Percentiles rank a stretch among this genome's conserved stretches.
Evolutionary conservation across 2,329 filamentous ascomycete genomes (phyloP).

Genomic region (Venturia carpophila): DNA sequence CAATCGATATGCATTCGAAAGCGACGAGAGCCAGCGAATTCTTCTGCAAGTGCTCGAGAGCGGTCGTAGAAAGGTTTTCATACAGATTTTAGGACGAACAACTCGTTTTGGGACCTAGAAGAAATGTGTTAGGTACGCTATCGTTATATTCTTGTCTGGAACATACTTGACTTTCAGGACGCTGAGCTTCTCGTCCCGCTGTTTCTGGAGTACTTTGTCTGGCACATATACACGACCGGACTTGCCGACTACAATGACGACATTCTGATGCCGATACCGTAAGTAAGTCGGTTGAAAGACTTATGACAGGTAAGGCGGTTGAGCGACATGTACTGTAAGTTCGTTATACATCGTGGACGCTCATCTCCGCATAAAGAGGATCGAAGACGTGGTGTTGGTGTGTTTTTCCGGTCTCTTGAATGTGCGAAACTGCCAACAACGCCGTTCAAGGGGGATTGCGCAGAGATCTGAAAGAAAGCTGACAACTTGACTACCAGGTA

Average conservation of each 20-base stretch:
- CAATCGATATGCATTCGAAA: slow-evolving; percentile 34
- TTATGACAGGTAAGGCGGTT: slow-evolving; percentile 22
- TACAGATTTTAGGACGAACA: slow-evolving; percentile 31
- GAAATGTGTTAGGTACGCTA: slow-evolving; percentile 20
- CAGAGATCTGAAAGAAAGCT: no score
- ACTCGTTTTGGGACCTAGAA: slow-evolving; percentile 28
- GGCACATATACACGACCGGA: slow-evolving; percentile 32
- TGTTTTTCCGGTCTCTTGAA: no score
- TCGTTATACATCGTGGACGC: background rate
- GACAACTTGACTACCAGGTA: no score
- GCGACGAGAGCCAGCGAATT: slow-evolving; percentile 28
- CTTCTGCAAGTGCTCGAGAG: slow-evolving; percentile 28
- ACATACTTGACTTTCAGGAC: slow-evolving; percentile 33
- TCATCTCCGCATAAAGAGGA: background rate
- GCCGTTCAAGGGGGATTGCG: no score
- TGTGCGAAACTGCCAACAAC: no score
- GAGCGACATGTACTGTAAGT: slow-evolving; percentile 24
- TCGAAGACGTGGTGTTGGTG: background rate
- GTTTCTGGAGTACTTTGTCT: slow-evolving; percentile 27
- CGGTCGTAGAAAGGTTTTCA: slow-evolving; percentile 28
- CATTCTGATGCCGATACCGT: slow-evolving; percentile 26
- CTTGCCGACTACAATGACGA: no score
- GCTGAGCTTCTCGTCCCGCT: slow-evolving; percentile 26
- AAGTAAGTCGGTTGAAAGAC: slow-evolving; percentile 21
- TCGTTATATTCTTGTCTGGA: slow-evolving; percentile 21